phyloP scores from a whole-genome alignment of 805 yeast species.

The Starmerella sirachaensis region DNA sequence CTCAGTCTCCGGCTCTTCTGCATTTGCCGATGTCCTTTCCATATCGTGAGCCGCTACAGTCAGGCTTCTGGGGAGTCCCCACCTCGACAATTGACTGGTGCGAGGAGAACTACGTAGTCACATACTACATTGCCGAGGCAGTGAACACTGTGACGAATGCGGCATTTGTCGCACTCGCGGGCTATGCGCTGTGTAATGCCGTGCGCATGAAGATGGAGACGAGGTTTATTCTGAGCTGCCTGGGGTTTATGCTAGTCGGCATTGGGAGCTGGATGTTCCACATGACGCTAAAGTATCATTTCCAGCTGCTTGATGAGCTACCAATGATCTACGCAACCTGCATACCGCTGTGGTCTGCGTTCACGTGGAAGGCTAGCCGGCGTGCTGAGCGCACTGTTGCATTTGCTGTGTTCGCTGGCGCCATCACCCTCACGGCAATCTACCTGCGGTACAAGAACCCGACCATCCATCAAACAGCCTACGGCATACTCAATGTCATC shows the following conservation, averaged over 20 bases:
- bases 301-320: conserved; percentile 83
- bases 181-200: conserved; percentile 53
- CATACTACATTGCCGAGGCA: conserved; percentile 78
- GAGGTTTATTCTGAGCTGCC: conserved; percentile 56
- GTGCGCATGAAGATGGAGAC: conserved; percentile 48
- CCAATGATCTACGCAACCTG: conserved; percentile 99
- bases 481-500: conserved; percentile 63
- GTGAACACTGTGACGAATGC: conserved; percentile 75
- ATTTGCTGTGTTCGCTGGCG: conserved; percentile 38
- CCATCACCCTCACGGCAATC: conserved; percentile 51
- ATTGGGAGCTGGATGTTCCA: conserved; percentile 92
- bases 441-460: conserved; percentile 71
- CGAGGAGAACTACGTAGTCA: conserved; percentile 87
- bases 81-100: conserved; percentile 99
- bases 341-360: conserved; percentile 78
- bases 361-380: conserved; percentile 42
- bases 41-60: conserved; percentile 12
- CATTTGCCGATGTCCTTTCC: conserved; percentile 4
- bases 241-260: conserved; percentile 83
- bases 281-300: conserved; percentile 84
- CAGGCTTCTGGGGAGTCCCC: conserved; percentile 29
- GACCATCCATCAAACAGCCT: conserved; percentile 76
- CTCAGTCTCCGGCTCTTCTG: neutral
- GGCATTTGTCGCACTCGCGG: conserved; percentile 41
- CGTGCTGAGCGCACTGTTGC: conserved; percentile 37